These are phyloP conservation scores for Fraxinus quadrangulata DNA, from an alignment of 257 asterid species.

Conservation along the genomic window DNA sequence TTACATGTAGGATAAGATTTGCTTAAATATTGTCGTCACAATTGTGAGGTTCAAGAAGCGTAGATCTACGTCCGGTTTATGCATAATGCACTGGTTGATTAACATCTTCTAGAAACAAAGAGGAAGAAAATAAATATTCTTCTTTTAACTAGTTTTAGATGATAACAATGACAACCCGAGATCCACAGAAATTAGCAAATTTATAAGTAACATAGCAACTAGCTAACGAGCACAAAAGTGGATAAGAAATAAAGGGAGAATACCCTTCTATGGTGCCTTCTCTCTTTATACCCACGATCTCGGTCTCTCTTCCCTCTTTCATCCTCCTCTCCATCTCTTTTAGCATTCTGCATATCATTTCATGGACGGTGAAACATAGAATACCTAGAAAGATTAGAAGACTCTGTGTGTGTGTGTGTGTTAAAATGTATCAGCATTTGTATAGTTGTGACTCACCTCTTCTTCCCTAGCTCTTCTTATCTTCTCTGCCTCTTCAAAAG, in stretches of 20 bases:
- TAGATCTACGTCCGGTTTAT: too few relatives aligned
- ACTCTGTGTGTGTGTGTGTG: neutral
- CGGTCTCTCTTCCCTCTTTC: slow-evolving; percentile 69
- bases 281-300: slow-evolving; percentile 47
- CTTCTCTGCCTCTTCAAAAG: slow-evolving; percentile 82
- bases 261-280: slow-evolving; percentile 15
- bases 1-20: neutral
- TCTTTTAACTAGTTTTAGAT: neutral
- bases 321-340: slow-evolving; percentile 87
- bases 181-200: neutral
- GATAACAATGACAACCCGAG: neutral
- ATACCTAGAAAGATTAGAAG: slow-evolving; percentile 6
- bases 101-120: too few relatives aligned
- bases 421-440: neutral
- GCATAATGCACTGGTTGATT: too few relatives aligned
- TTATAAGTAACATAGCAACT: neutral
- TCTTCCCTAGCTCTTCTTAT: slow-evolving; percentile 77
- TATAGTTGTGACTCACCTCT: slow-evolving; percentile 37
- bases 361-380: neutral
- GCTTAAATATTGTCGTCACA: neutral
- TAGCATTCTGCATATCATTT: slow-evolving; percentile 61
- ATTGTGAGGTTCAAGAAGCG: too few relatives aligned
- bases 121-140: neutral
- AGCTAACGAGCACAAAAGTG: neutral
- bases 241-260: neutral